These are phyloP conservation scores for Oryza coarctata DNA, from an alignment of 176 grass and related monocot species.

Conservation along the genomic window DNA sequence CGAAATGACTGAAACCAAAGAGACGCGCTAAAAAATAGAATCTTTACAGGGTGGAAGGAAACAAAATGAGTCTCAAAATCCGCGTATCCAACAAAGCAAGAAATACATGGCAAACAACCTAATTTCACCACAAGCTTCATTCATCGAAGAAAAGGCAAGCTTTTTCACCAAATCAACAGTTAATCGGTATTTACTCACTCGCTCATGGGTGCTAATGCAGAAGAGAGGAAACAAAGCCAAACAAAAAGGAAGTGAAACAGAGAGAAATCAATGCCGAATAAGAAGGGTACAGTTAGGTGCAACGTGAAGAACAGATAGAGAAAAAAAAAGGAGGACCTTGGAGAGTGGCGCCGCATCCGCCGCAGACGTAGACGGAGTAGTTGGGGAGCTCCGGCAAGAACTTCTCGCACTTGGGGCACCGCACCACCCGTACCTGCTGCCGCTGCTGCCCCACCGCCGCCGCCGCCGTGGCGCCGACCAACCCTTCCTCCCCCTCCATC, in stretches of 20 bases:
- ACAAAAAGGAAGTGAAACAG: neutral
- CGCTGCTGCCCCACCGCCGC: neutral
- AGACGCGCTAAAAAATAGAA: neutral
- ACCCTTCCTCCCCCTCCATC: constrained; percentile 47
- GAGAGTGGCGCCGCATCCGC: constrained; percentile 75
- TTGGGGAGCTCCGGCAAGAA: constrained; percentile 89
- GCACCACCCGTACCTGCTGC: constrained; percentile 74
- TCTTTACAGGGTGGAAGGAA: neutral
- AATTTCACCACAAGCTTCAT: too few species aligned
- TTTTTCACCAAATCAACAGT: neutral
- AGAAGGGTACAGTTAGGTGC: neutral
- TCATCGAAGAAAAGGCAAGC: too few species aligned
- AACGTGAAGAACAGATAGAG: neutral
- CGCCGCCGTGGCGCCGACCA: neutral
- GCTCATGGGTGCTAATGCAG: too few species aligned
- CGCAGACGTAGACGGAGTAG: constrained; percentile 88
- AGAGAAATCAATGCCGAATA: neutral
- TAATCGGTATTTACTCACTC: neutral
- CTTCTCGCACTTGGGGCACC: constrained; percentile 96
- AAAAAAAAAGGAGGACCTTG: constrained; percentile 39
- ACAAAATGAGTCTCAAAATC: neutral
- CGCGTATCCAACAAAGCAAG: neutral
- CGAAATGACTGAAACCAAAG: neutral
- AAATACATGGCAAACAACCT: neutral
- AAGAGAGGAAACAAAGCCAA: neutral